These are phyloP conservation scores for Trichoderma afroharzianum DNA, from an alignment of 2,329 filamentous ascomycete genomes.

Conservation along the genomic window DNA sequence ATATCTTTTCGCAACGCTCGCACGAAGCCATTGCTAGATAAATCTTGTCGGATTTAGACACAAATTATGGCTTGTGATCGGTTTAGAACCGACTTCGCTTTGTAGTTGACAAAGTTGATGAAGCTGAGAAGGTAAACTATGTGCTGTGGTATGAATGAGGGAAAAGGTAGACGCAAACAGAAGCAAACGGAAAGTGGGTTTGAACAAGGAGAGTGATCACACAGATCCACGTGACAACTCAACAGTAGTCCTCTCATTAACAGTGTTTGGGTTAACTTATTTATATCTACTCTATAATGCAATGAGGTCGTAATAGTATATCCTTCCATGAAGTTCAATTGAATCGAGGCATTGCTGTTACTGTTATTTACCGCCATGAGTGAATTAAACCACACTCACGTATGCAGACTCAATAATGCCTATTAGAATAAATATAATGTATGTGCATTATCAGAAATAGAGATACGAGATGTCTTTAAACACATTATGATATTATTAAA, in stretches of 20 bases:
- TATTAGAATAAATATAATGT: not conserved
- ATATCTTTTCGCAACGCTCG: not conserved
- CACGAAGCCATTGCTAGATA: not conserved
- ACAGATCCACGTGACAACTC: not conserved
- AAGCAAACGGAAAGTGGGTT: not conserved
- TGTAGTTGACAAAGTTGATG: not conserved
- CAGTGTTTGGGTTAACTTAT: too few relatives aligned
- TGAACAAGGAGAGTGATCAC: not conserved
- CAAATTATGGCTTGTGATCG: not conserved
- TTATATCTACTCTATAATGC: too few relatives aligned
- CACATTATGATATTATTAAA: not conserved
- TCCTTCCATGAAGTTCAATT: not conserved
- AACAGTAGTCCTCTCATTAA: not conserved
- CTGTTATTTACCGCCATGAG: not conserved
- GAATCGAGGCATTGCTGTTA: not conserved
- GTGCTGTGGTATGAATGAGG: not conserved
- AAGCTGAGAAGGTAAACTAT: not conserved
- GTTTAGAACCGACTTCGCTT: not conserved
- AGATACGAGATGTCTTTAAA: too few relatives aligned
- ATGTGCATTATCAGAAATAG: not conserved
- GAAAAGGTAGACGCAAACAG: not conserved
- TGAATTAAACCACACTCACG: not conserved
- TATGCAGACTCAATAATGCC: not conserved
- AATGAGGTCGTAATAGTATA: not conserved
- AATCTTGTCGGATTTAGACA: not conserved